Base-by-base conservation (phyloP, 192 early-diverging fungal genomes). In the Entomortierella parvispora region DNA sequence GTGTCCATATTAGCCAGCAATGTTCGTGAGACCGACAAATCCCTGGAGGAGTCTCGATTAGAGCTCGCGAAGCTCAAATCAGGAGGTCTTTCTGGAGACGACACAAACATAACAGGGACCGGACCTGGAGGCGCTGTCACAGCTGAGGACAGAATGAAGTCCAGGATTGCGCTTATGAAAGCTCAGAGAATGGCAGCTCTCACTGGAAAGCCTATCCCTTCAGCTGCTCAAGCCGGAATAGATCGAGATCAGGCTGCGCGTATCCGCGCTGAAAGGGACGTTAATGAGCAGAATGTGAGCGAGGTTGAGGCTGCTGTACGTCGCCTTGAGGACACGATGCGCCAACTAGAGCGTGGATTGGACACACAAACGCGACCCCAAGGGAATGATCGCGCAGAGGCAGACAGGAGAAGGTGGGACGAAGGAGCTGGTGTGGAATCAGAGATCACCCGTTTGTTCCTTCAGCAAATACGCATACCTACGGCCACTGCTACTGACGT, bases 91-190 rank as follows among this genome's bases (percentile, higher is more conserved):
- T 49, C 69, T 17, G 54, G 37, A 15, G 45, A 44, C 0, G 70
- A 68, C 34, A 23, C 70, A 2, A 61, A 78, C 32, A 80, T 86
- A 55, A 59, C 69, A 18, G 83, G 85, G 2, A 88, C 87, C 11
- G 87, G 87, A 1, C 87, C 87, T 2, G 74, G 70, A 44, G 87
- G 87, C 7, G 40, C 64, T 37, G 65, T 88, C 17, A 88, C 87
- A 0, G 85, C 86, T 18, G 68, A 80, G 20, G 87, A 88, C 52
- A 69, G 69, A 34, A 86, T 84, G 68, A 78, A 80, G 15, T 85
- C 87, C 12, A 86, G 81, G 48, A 83, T 83, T 18, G 80, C 83
- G 46, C 70, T 84, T 2, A 79, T 89, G 81, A 65, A 87, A 34
- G 81, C 84, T 49, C 82, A 83, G 45, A 69, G 80, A 18, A 79